Percentiles rank a stretch among this genome's conserved stretches.
Evolutionary conservation across 2,329 filamentous ascomycete species (phyloP).

Genomic region (Ascochyta koolunga): DNA sequence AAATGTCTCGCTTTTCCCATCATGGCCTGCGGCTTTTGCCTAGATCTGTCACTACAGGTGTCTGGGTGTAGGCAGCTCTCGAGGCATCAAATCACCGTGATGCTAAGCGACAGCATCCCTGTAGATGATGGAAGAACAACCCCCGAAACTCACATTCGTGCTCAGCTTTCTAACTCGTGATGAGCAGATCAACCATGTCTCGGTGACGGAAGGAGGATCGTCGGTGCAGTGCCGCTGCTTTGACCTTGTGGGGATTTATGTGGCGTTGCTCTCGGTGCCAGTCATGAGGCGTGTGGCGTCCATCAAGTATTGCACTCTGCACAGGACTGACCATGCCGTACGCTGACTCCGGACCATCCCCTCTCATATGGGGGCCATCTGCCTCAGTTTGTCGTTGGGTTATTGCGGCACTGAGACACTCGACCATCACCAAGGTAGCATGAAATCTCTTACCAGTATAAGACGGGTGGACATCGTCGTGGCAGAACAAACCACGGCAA

Average conservation of each 20-base stretch:
- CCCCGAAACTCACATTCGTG: background rate
- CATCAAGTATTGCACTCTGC: slow-evolving; percentile 12
- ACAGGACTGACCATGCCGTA: slow-evolving; percentile 16
- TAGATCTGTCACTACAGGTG: background rate
- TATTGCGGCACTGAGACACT: slow-evolving; percentile 22
- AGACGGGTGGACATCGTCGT: slow-evolving; percentile 13
- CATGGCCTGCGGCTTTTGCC: background rate
- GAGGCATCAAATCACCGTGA: slow-evolving; percentile 16
- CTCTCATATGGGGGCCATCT: slow-evolving; percentile 20
- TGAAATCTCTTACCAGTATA: slow-evolving; percentile 15
- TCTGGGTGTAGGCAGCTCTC: slow-evolving; percentile 9
- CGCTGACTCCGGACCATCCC: slow-evolving; percentile 16
- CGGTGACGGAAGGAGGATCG: slow-evolving; percentile 8
- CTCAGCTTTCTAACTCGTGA: slow-evolving; percentile 3
- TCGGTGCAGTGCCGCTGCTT: slow-evolving; percentile 13
- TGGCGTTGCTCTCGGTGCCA: slow-evolving; percentile 17
- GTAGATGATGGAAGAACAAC: background rate
- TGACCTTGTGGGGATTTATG: slow-evolving; percentile 15
- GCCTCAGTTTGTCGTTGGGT: slow-evolving; percentile 14
- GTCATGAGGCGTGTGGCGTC: slow-evolving; percentile 17
- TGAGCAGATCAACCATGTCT: slow-evolving; percentile 9
- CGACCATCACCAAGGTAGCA: slow-evolving; percentile 12
- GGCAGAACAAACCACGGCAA: slow-evolving; percentile 13
- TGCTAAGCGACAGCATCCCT: slow-evolving; percentile 15
- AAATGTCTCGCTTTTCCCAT: background rate